Conservation (phyloP, 306 rosid genomes). For the cucumber (Cucumis sativus) region DNA sequence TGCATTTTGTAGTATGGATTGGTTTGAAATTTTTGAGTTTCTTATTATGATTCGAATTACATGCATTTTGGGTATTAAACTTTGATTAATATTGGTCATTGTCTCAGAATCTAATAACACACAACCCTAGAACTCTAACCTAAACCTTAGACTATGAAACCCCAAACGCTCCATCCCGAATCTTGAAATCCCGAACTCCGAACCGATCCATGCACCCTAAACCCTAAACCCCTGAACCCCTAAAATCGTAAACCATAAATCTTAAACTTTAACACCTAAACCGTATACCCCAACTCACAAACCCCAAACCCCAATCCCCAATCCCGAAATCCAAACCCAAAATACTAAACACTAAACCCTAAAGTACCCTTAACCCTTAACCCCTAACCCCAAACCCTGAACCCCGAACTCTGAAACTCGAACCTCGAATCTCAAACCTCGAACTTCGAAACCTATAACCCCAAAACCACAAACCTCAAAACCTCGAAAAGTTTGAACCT, state of each 20-base stretch:
- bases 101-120: not conserved
- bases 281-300: not conserved
- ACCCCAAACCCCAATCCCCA: not conserved
- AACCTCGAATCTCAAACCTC: not conserved
- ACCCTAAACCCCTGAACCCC: not conserved
- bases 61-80: no score
- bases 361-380: not conserved
- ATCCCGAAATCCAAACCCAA: not conserved
- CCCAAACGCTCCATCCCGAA: no score
- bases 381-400: not conserved
- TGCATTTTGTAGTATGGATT: no score
- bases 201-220: not conserved
- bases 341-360: not conserved
- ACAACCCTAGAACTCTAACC: no score
- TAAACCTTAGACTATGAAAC: not conserved
- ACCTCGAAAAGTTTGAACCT: no score
- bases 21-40: no score
- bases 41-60: no score
- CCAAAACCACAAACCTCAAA: no score
- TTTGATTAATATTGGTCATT: no score
- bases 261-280: not conserved
- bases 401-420: not conserved
- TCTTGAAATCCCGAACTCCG: not conserved
- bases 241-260: no score
- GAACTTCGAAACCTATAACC: not conserved